Base-by-base conservation (phyloP, 108 stramenopile genomes). In the Poteriospumella lacustris region DNA sequence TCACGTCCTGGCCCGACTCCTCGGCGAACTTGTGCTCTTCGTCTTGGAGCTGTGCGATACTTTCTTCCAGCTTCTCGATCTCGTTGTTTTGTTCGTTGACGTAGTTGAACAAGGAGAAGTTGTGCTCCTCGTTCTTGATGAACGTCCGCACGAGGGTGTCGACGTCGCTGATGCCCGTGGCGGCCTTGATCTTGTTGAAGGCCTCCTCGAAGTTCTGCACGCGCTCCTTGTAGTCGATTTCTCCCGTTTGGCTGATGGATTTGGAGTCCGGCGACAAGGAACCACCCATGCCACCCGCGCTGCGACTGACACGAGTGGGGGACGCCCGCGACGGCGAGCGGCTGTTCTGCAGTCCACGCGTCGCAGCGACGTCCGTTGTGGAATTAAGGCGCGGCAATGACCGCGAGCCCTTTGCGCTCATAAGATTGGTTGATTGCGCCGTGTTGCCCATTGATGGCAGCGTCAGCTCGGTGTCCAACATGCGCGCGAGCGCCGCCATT, bases 201-300 rank as follows among this genome's bases (percentile, higher is more conserved):
- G 91, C 89, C 75, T 91, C 91, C 73, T 92, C 91, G 68, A 90
- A 92, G 80, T 88, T 87, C 78, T 91, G 85, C 12, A 88, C 78
- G 40, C 85, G 82, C 59, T 83, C 82, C 26, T 80, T 47, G 19
- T 56, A 44, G 58, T 72, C 36, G 64, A 40, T 64, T 84, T 75
- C 62, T 58, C 56, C 44, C 70, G 83, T 78, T 83, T 78, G 42
- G 52, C 44, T 40, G 5, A 9, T 34, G 47, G 47, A 15, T 15
- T 19, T 19, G 19, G 47, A 52, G 47, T 52, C 15, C 36, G 36
- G 3, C 28, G 29, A 31, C 5, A 5, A 34, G 9, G 60, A 12
- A 31, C 31, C 31, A 64, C 5, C 15, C 15, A 64, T 31, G 5
- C 33, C 28, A 12, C 31, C 31, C 36, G 60, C 31, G 9, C 29